Base-by-base conservation (phyloP, 305 asterid species). In the Euphrasia arctica region DNA sequence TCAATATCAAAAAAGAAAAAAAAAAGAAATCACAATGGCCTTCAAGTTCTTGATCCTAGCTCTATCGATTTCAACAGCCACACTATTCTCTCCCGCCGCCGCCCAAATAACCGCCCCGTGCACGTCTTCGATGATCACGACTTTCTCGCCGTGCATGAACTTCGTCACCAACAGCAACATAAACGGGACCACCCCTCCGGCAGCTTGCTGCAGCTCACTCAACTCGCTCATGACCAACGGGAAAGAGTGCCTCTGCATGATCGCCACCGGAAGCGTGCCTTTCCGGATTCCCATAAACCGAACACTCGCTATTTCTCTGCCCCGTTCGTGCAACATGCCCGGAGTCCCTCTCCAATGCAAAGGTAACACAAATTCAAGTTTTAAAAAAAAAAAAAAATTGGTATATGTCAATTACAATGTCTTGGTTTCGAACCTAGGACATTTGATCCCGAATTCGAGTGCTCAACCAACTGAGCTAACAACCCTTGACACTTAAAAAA, bases 291-390 rank as follows among this genome's bases (percentile, higher is more conserved):
- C 97, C 0, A 39, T 85, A 47, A 87, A 85, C 9, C 85, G 77
- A 39, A 85, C 83, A 9, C 72, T 77, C 0, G 91, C 90, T 8
- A 42, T 85, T 32, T 78, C 86, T 18, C 85, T 90, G 15, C 97
- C 97, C 0, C 87, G 84, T 6, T 91, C 97, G 27, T 90, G 97
- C 72, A 84, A 83, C 68, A 78, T 71, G 77, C 78, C 83, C 12
- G 81, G 83, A 0, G 87, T 90, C 5, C 86, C 97, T 41, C 77
- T 90, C 69, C 90, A 85, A 59, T 90, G 97, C 84, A 71, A 78
- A 85, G 87, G 97, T 87, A 1, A 13, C 18, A 55, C 18, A 6
- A 41, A 18, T 18, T 18, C 22, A 18, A 18, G 22, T n/a, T n/a
- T n/a, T n/a, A n/a, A n/a, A n/a, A n/a, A n/a, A n/a, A n/a, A n/a